These are phyloP conservation scores for Chytriomyces sp. DNA, from an alignment of 192 early-diverging fungal genomes.

Conservation along the genomic window DNA sequence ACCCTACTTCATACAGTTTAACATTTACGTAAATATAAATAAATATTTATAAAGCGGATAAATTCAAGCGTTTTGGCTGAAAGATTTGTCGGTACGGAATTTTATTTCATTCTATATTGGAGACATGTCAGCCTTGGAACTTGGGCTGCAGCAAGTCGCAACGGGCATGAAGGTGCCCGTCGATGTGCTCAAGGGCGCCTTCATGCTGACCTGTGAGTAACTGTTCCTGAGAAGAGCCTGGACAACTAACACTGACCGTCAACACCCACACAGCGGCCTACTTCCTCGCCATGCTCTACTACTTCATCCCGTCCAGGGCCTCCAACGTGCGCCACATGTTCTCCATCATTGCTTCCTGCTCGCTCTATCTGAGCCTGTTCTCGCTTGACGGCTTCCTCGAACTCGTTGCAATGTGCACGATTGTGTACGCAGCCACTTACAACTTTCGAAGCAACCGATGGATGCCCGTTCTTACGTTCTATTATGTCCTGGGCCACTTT, in stretches of 20 bases:
- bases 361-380: conserved; percentile 49
- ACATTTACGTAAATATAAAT: too few relatives aligned
- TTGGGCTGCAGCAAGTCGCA: not conserved
- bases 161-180: conserved; percentile 11
- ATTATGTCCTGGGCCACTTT: conserved; percentile 45
- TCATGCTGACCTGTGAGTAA: conserved; percentile 21
- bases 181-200: conserved; percentile 28
- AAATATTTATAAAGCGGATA: too few relatives aligned
- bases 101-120: too few relatives aligned
- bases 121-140: conserved; percentile 7
- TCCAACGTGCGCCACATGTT: conserved; percentile 46
- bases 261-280: conserved; percentile 10
- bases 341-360: conserved; percentile 42
- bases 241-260: not conserved
- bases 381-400: conserved; percentile 44
- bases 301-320: conserved; percentile 7
- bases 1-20: too few relatives aligned
- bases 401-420: conserved; percentile 34
- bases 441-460: conserved; percentile 23
- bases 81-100: too few relatives aligned
- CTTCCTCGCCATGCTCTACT: conserved; percentile 7
- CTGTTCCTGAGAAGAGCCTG: not conserved
- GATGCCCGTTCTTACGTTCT: conserved; percentile 43
- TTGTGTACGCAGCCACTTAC: conserved; percentile 32
- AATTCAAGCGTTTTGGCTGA: too few relatives aligned